Evolutionary conservation across 1,284 basidiomycete species (phyloP).

Genomic region (Puccinia coronata): DNA sequence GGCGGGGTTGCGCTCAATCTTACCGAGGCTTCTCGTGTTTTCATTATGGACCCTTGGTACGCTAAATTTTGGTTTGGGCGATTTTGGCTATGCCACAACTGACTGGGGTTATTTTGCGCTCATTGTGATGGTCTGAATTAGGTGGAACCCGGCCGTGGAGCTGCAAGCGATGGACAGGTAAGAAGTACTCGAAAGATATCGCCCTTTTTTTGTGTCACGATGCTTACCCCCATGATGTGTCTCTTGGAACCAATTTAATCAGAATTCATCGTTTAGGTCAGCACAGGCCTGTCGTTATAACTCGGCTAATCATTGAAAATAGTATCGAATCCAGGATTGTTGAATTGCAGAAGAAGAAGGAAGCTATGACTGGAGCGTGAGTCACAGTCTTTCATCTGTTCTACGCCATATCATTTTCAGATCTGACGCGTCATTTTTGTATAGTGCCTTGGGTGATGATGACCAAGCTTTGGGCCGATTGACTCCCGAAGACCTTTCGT

Average conservation of each 20-base stretch:
- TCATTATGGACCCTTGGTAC: conserved; percentile 61
- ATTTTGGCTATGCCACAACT: neutral
- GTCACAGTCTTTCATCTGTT: conserved; percentile 9
- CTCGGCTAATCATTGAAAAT: conserved; percentile 92
- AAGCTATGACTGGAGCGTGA: conserved; percentile 56
- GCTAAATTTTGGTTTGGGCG: neutral
- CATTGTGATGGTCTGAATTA: neutral
- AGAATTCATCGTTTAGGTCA: conserved; percentile 77
- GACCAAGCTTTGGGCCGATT: conserved; percentile 49
- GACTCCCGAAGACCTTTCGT: conserved; percentile 49
- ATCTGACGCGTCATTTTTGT: neutral
- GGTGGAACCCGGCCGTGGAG: conserved; percentile 51
- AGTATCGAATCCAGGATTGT: conserved; percentile 89
- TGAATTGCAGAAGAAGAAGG: conserved; percentile 58
- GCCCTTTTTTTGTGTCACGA: neutral
- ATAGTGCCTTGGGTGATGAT: conserved; percentile 49
- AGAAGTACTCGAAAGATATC: neutral
- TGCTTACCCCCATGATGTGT: neutral
- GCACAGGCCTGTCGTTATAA: conserved; percentile 85
- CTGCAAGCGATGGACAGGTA: conserved; percentile 50
- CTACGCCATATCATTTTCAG: neutral
- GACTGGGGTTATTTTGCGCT: neutral
- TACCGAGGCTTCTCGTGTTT: conserved; percentile 77
- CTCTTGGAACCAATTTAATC: neutral
- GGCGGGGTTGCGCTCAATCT: conserved; percentile 92